phyloP scores from a whole-genome alignment of 2,329 filamentous ascomycete genomes.

The Neopestalotiopsis clavispora region DNA sequence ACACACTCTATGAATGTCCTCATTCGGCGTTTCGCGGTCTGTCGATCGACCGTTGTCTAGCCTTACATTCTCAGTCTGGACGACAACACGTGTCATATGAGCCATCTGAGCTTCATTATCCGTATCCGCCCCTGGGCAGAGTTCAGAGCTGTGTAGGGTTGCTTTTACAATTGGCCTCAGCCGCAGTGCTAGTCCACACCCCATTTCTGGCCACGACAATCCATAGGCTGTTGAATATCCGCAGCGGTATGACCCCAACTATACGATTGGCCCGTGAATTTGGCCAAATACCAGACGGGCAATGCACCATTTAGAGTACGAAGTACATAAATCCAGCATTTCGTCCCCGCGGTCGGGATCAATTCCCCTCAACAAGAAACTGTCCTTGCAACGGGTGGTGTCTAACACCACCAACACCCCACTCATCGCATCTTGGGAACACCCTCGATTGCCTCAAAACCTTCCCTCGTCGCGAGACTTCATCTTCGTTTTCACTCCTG shows the following conservation, averaged over 20 bases:
- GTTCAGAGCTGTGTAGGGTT: neutral
- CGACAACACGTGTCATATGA: no score
- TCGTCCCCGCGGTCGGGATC: neutral
- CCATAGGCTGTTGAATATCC: neutral
- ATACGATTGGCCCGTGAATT: no score
- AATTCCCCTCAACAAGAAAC: neutral
- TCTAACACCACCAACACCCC: neutral
- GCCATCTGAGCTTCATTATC: no score
- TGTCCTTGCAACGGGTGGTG: neutral
- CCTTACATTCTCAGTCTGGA: accelerated
- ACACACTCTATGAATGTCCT: no score
- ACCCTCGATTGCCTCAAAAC: no score
- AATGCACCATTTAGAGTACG: neutral
- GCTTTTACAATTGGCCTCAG: neutral
- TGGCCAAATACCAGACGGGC: no score
- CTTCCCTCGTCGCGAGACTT: neutral
- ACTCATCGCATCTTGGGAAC: no score
- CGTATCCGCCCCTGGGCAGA: no score
- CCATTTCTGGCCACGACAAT: neutral
- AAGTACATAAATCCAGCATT: neutral
- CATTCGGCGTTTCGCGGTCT: no score
- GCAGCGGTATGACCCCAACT: neutral
- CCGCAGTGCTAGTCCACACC: neutral
- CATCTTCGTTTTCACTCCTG: no score
- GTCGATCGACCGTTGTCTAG: no score